phyloP scores from a whole-genome alignment of 2,329 filamentous ascomycete genomes.

The Nannizzia gypsea region DNA sequence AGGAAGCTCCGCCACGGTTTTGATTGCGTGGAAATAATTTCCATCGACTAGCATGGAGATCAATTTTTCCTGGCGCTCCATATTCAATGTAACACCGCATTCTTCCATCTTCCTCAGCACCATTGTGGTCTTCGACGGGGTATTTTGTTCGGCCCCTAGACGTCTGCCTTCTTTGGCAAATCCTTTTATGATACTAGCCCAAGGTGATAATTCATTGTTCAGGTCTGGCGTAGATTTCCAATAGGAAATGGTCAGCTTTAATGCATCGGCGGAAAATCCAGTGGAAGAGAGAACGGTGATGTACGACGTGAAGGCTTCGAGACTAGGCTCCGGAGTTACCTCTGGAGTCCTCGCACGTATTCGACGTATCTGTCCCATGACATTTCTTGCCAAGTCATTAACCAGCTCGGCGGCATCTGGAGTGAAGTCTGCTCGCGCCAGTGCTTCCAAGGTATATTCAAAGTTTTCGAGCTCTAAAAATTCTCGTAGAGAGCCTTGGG shows the following conservation, averaged over 20 bases:
- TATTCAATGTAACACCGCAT: conserved; percentile 26
- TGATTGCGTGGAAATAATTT: conserved; percentile 49
- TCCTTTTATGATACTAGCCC: conserved; percentile 45
- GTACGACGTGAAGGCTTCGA: conserved; percentile 34
- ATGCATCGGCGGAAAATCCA: conserved; percentile 45
- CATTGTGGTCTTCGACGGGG: conserved; percentile 16
- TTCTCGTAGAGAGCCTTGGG: conserved; percentile 5
- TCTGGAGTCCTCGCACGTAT: not conserved
- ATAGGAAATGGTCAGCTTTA: conserved; percentile 34
- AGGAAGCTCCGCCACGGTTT: conserved; percentile 54
- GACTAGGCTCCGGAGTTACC: conserved; percentile 13
- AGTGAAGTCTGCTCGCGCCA: conserved; percentile 26
- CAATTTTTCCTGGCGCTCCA: conserved; percentile 39
- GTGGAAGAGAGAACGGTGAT: conserved; percentile 43
- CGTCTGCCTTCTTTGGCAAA: conserved; percentile 43
- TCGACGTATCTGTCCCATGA: conserved; percentile 24
- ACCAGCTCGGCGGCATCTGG: conserved; percentile 28
- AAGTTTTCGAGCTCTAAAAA: conserved; percentile 32
- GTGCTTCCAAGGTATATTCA: conserved; percentile 30
- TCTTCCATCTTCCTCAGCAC: conserved; percentile 16
- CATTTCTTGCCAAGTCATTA: conserved; percentile 30
- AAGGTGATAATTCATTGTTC: conserved; percentile 13
- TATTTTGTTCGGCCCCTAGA: not conserved
- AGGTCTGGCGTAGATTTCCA: conserved; percentile 15
- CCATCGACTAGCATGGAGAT: conserved; percentile 50